These are phyloP conservation scores for Oxyria digyna DNA, from an alignment of 148 eudicot genomes.

Conservation along the genomic window DNA sequence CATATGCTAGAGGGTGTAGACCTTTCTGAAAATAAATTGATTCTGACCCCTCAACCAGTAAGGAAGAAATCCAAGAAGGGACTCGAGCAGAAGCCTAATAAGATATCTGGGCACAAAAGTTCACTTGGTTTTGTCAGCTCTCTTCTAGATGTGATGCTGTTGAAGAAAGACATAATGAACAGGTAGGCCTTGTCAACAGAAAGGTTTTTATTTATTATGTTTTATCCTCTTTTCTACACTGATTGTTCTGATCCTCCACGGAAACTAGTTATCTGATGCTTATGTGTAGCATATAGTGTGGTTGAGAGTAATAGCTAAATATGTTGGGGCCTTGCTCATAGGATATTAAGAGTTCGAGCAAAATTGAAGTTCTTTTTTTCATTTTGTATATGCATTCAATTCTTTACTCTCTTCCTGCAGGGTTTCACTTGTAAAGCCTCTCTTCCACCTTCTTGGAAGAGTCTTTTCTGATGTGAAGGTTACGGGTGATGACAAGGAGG, in stretches of 20 bases:
- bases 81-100: constrained; percentile 12
- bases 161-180: constrained; percentile 66
- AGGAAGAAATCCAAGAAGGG: constrained; percentile 34
- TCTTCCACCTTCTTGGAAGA: constrained; percentile 54
- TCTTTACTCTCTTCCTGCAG: constrained; percentile 15
- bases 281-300: background rate
- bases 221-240: background rate
- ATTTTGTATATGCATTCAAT: background rate
- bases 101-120: constrained; percentile 17
- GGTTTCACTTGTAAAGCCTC: constrained; percentile 41
- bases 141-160: constrained; percentile 60
- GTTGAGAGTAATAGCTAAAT: background rate
- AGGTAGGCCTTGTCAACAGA: constrained; percentile 22
- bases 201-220: background rate
- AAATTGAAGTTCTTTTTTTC: background rate
- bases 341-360: background rate
- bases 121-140: constrained; percentile 41
- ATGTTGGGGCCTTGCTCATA: background rate
- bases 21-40: constrained; percentile 16
- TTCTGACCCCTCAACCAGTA: constrained; percentile 21
- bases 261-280: background rate
- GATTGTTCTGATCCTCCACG: background rate
- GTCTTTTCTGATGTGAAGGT: constrained; percentile 31
- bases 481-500: constrained; percentile 17
- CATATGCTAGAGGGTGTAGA: constrained; percentile 33